Evolutionary conservation across 116 monocot genomes (phyloP).

Genomic region (Papilionanthe hybrid): DNA sequence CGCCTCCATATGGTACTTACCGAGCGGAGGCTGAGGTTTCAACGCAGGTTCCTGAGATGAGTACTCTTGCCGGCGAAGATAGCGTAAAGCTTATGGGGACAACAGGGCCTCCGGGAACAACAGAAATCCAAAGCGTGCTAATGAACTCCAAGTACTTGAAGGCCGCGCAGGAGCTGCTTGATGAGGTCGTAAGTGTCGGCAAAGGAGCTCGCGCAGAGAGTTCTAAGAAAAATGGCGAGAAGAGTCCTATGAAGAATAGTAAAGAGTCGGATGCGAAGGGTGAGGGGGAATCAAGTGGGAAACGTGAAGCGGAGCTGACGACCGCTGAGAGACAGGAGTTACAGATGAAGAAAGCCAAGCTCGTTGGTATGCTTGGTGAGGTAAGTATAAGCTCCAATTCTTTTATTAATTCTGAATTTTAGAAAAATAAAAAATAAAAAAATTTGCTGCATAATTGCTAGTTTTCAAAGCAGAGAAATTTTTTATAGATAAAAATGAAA

Average conservation of each 20-base stretch:
- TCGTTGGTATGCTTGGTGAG: slow-evolving; percentile 84
- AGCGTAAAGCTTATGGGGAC: slow-evolving; percentile 9
- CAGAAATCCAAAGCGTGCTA: slow-evolving; percentile 33
- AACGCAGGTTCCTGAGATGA: slow-evolving; percentile 9
- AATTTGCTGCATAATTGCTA: no score
- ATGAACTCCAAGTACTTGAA: slow-evolving; percentile 86
- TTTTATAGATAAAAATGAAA: neutral
- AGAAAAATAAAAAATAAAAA: no score
- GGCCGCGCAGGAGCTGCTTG: slow-evolving; percentile 72
- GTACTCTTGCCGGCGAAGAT: slow-evolving; percentile 6
- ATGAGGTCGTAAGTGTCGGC: slow-evolving; percentile 74
- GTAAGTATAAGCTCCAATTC: slow-evolving; percentile 22
- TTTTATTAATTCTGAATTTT: no score
- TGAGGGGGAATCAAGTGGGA: slow-evolving; percentile 10
- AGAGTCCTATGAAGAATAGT: slow-evolving; percentile 16
- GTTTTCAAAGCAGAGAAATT: neutral
- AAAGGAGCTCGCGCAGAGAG: slow-evolving; percentile 26
- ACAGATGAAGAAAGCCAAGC: slow-evolving; percentile 98
- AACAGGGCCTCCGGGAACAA: slow-evolving; percentile 11
- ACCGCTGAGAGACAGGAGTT: slow-evolving; percentile 78
- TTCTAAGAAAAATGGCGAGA: slow-evolving; percentile 10
- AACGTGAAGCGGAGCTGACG: slow-evolving; percentile 37
- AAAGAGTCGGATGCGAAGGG: slow-evolving; percentile 11
- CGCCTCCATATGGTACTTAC: slow-evolving; percentile 8
- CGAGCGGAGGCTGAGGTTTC: slow-evolving; percentile 11